A percentile compares a stretch with the other conserved stretches of the same genome.
phyloP scores from a whole-genome alignment of 306 rosid genomes.

The Luffa aegyptiaca region DNA sequence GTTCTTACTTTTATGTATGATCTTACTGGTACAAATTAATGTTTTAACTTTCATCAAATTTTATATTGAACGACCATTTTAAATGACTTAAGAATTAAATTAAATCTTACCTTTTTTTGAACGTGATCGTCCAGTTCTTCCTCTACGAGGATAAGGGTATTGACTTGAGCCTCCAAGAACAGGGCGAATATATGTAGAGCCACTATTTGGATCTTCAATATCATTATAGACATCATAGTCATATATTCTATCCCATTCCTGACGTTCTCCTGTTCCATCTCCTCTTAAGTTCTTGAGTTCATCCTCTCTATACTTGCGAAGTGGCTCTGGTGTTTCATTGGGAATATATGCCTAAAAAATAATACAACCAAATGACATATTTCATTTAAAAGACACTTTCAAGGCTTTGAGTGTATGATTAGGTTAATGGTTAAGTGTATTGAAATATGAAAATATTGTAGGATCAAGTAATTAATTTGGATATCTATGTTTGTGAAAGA shows the following conservation, averaged over 20 bases:
- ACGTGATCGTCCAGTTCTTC: constrained; percentile 59
- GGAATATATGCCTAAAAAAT: constrained; percentile 49
- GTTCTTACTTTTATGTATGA: too few relatives aligned
- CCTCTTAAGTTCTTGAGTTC: constrained; percentile 65
- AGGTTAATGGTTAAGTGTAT: too few relatives aligned
- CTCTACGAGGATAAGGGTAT: constrained; percentile 76
- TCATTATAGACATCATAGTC: constrained; percentile 74
- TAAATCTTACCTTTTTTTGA: constrained; percentile 29
- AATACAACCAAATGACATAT: background rate
- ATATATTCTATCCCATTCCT: constrained; percentile 73
- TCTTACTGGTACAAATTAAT: background rate
- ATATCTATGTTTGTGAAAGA: background rate
- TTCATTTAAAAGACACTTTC: too few relatives aligned
- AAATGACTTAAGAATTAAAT: background rate
- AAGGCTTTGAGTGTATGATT: too few relatives aligned
- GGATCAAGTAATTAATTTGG: background rate
- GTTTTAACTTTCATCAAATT: background rate
- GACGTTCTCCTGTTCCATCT: constrained; percentile 36
- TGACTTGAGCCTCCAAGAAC: constrained; percentile 67
- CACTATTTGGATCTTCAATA: constrained; percentile 44
- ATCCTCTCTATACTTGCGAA: constrained; percentile 52
- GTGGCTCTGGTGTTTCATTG: constrained; percentile 52
- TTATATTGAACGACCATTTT: background rate
- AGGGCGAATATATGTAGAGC: constrained; percentile 40
- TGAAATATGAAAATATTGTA: too few relatives aligned